A percentile compares a stretch with the other conserved stretches of the same genome.
Evolutionary conservation across 2,329 filamentous ascomycete species (phyloP).

Genomic region (Pyrenophora tritici-repentis): DNA sequence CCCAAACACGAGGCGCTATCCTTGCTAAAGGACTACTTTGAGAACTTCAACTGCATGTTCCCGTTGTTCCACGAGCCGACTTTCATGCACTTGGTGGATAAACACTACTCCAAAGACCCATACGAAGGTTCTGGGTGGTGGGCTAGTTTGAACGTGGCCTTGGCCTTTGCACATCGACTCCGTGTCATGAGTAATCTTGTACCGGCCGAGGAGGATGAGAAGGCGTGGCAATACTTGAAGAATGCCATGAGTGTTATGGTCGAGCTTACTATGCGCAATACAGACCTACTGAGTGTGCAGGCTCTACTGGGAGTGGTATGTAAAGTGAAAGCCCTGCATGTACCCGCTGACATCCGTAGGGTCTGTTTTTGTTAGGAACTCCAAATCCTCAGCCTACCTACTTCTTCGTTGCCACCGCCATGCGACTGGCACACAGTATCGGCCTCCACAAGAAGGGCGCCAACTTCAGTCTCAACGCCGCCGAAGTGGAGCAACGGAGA

Average conservation of each 20-base stretch:
- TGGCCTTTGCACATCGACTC: conserved; percentile 91
- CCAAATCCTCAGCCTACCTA: conserved; percentile 95
- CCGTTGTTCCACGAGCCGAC: conserved; percentile 94
- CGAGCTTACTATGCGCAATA: conserved; percentile 94
- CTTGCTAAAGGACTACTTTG: conserved; percentile 90
- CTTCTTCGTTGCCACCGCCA: conserved; percentile 86
- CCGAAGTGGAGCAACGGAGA: conserved; percentile 90
- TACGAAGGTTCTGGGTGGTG: conserved; percentile 98
- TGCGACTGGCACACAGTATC: conserved; percentile 89
- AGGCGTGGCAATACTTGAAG: conserved; percentile 94
- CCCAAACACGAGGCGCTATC: conserved; percentile 86
- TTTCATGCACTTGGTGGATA: conserved; percentile 95
- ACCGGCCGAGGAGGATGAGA: conserved; percentile 86
- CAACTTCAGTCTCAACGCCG: conserved; percentile 88
- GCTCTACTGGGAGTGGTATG: conserved; percentile 83
- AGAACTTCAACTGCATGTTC: conserved; percentile 99
- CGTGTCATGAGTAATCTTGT: conserved; percentile 95
- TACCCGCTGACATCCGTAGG: conserved; percentile 48
- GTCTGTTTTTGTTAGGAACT: conserved; percentile 92
- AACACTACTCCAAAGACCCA: conserved; percentile 88
- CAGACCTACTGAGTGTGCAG: conserved; percentile 92
- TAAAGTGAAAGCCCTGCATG: background rate
- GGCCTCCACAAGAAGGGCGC: conserved; percentile 92
- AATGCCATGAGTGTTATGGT: conserved; percentile 93
- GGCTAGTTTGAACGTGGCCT: conserved; percentile 90